Evolutionary conservation across 441 rosid genomes (phyloP).

Genomic region (Mallotus japonicus): DNA sequence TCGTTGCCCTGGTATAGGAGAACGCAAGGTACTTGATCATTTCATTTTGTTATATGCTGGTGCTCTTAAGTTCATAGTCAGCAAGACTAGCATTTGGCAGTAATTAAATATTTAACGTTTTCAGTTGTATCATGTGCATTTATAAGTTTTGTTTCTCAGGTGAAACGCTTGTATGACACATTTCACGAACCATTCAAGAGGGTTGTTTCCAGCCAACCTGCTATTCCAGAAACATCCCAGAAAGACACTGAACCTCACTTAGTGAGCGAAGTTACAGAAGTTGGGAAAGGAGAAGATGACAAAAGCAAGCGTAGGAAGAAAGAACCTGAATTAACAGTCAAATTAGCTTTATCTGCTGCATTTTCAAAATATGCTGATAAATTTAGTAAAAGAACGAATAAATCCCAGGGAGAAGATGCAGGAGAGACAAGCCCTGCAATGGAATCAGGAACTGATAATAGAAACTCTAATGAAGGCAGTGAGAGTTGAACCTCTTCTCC

Average conservation of each 20-base stretch:
- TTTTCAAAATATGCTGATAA: slow-evolving; percentile 62
- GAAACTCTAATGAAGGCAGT: slow-evolving; percentile 18
- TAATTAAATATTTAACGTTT: slow-evolving; percentile 5
- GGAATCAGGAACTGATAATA: slow-evolving; percentile 27
- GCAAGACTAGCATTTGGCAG: neutral
- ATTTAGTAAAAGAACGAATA: slow-evolving; percentile 38
- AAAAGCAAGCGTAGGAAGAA: slow-evolving; percentile 51
- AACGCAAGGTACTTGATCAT: slow-evolving; percentile 64
- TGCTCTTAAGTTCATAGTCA: neutral
- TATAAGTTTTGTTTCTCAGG: slow-evolving; percentile 42
- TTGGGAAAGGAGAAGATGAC: slow-evolving; percentile 40
- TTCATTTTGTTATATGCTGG: neutral
- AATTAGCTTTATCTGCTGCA: slow-evolving; percentile 76
- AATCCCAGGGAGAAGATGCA: slow-evolving; percentile 28
- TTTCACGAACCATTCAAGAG: slow-evolving; percentile 98
- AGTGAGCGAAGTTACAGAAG: slow-evolving; percentile 42
- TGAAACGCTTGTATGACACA: slow-evolving; percentile 80
- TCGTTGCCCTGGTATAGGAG: slow-evolving; percentile 96
- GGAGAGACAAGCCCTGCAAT: slow-evolving; percentile 38
- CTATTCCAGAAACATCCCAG: slow-evolving; percentile 44
- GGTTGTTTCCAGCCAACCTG: slow-evolving; percentile 41
- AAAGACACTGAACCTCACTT: slow-evolving; percentile 39
- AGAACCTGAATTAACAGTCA: slow-evolving; percentile 61
- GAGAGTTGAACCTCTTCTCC: slow-evolving; percentile 20
- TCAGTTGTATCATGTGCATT: slow-evolving; percentile 2